Percentiles rank a stretch among this genome's conserved stretches.
These are phyloP conservation scores for Petunia secreta DNA, from an alignment of 257 asterid species.

Conservation along the genomic window DNA sequence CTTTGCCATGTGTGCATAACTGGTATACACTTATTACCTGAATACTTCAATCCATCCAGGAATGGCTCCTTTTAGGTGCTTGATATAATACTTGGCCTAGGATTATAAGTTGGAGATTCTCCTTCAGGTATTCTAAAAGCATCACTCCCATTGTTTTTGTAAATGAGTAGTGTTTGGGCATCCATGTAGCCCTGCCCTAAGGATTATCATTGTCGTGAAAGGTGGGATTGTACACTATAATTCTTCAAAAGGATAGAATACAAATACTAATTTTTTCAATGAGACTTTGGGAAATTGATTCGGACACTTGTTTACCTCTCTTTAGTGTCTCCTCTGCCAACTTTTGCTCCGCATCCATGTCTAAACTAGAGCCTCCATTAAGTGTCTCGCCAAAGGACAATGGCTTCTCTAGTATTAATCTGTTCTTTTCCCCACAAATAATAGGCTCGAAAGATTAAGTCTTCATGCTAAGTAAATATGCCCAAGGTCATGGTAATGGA, in stretches of 20 bases:
- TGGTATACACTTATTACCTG: no score
- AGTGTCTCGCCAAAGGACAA: constrained; percentile 47
- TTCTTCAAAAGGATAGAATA: background rate
- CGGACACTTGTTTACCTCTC: background rate
- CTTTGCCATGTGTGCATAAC: background rate
- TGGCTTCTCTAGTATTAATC: constrained; percentile 49
- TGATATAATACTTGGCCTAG: no score
- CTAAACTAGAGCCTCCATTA: constrained; percentile 40
- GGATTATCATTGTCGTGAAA: no score
- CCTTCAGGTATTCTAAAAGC: no score
- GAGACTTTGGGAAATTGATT: background rate
- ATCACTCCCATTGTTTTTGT: no score
- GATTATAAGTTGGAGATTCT: no score
- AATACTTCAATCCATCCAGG: no score
- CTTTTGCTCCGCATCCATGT: constrained; percentile 45
- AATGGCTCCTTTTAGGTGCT: no score
- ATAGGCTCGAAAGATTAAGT: constrained; percentile 35
- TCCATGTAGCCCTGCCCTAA: no score
- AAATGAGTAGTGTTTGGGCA: no score
- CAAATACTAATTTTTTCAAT: background rate
- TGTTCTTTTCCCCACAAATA: constrained; percentile 48
- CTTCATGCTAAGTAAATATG: background rate
- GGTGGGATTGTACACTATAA: no score
- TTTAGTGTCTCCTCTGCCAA: constrained; percentile 40
- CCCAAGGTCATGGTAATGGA: background rate